phyloP scores from a whole-genome alignment of 176 grass and related monocot species.

The Phoenix dactylifera region DNA sequence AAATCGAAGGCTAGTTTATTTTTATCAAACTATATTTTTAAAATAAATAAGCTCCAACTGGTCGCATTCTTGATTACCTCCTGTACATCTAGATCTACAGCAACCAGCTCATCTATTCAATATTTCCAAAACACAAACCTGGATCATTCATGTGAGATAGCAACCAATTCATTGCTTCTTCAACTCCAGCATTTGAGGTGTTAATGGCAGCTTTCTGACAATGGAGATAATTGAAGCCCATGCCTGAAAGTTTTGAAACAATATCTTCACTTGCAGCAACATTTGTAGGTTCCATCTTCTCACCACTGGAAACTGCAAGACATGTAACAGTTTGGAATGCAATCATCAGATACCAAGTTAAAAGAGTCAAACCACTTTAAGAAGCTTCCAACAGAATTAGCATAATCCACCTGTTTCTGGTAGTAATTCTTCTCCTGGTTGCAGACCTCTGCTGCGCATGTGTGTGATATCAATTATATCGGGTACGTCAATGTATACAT shows the following conservation, averaged over 20 bases:
- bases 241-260: constrained; percentile 78
- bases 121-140: constrained; percentile 31
- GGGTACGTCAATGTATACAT: constrained; percentile 93
- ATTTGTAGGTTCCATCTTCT: constrained; percentile 32
- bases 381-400: neutral
- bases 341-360: neutral
- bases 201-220: constrained; percentile 97
- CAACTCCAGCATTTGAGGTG: constrained; percentile 75
- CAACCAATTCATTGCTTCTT: constrained; percentile 95
- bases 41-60: too few species aligned
- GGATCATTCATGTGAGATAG: constrained; percentile 91
- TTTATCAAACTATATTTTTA: too few species aligned
- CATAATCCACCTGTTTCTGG: constrained; percentile 61
- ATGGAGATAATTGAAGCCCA: constrained; percentile 91
- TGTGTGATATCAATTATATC: constrained; percentile 88
- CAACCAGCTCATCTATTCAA: too few species aligned
- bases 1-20: too few species aligned
- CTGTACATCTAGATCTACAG: too few species aligned
- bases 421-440: constrained; percentile 86
- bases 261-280: constrained; percentile 70
- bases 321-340: neutral
- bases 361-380: neutral
- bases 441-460: constrained; percentile 88
- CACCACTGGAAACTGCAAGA: constrained; percentile 41
- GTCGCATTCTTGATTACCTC: too few species aligned